Evolutionary conservation across 1,284 basidiomycete genomes (phyloP).

Genomic region (Apiotrichum sp.): DNA sequence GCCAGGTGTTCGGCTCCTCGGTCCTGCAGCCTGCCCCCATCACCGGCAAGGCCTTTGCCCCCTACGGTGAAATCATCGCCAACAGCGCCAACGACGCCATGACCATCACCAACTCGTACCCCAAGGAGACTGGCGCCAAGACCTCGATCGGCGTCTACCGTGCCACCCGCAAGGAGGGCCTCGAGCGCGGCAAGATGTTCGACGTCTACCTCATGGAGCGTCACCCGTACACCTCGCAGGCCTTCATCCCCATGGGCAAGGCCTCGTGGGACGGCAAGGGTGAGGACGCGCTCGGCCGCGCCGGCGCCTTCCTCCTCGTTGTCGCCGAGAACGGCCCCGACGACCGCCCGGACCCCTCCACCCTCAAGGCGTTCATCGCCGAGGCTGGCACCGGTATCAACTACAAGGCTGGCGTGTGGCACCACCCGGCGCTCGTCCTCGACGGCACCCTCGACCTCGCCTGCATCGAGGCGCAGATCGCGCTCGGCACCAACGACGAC

Average conservation of each 20-base stretch:
- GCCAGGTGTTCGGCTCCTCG: not conserved
- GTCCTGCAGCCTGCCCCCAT: slow-evolving; percentile 30
- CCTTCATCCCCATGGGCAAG: slow-evolving; percentile 82
- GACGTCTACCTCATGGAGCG: slow-evolving; percentile 47
- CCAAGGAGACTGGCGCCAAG: slow-evolving; percentile 46
- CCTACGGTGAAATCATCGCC: slow-evolving; percentile 25
- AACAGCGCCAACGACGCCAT: slow-evolving; percentile 47
- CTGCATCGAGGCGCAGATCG: slow-evolving; percentile 45
- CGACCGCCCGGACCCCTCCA: slow-evolving; percentile 66
- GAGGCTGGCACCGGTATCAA: slow-evolving; percentile 67
- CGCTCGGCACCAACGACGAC: slow-evolving; percentile 32
- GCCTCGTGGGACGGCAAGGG: slow-evolving; percentile 42
- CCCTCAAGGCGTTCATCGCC: slow-evolving; percentile 46
- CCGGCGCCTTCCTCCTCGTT: slow-evolving; percentile 55
- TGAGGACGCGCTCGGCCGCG: slow-evolving; percentile 33
- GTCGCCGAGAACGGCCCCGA: slow-evolving; percentile 71
- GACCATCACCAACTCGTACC: slow-evolving; percentile 58
- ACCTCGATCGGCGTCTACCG: slow-evolving; percentile 71
- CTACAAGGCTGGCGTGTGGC: slow-evolving; percentile 79
- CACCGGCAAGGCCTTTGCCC: slow-evolving; percentile 63
- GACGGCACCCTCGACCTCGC: slow-evolving; percentile 45
- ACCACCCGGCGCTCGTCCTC: slow-evolving; percentile 45
- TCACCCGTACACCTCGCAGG: slow-evolving; percentile 56
- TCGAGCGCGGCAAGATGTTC: slow-evolving; percentile 52
- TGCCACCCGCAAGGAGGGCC: slow-evolving; percentile 53